These are phyloP conservation scores for Jatropha podagrica DNA, from an alignment of 441 rosid genomes.

Conservation along the genomic window DNA sequence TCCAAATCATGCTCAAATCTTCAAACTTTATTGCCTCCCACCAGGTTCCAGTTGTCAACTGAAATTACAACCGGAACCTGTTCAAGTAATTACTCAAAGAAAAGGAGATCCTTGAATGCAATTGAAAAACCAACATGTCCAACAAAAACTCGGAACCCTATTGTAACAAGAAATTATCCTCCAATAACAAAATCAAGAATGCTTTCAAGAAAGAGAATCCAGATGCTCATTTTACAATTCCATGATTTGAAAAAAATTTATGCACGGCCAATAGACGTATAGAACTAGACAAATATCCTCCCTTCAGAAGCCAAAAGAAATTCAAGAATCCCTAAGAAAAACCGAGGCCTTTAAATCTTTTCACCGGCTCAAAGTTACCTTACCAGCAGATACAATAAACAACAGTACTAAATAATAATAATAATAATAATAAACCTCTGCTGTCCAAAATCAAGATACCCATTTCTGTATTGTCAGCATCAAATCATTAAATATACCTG, in stretches of 20 bases:
- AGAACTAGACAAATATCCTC: background rate
- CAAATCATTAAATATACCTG: background rate
- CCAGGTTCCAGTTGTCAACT: background rate
- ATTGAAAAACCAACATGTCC: background rate
- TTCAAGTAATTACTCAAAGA: background rate
- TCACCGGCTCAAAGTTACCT: background rate
- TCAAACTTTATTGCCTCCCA: background rate
- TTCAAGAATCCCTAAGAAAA: background rate
- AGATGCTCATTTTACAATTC: background rate
- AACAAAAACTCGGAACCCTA: background rate
- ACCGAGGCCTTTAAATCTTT: background rate
- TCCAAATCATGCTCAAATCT: background rate
- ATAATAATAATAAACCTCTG: background rate
- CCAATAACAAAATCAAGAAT: background rate
- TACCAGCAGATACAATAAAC: conserved; percentile 5
- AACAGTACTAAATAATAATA: background rate
- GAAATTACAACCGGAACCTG: background rate
- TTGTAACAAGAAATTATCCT: background rate
- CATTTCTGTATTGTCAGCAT: conserved; percentile 17
- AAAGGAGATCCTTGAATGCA: background rate
- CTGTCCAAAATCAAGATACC: conserved; percentile 15
- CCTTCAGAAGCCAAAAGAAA: background rate
- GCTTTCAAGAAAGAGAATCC: conserved; percentile 9
- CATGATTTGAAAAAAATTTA: background rate
- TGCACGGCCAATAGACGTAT: background rate